Conservation (phyloP, 1,284 basidiomycete species). For the Amylostereum areolatum region DNA sequence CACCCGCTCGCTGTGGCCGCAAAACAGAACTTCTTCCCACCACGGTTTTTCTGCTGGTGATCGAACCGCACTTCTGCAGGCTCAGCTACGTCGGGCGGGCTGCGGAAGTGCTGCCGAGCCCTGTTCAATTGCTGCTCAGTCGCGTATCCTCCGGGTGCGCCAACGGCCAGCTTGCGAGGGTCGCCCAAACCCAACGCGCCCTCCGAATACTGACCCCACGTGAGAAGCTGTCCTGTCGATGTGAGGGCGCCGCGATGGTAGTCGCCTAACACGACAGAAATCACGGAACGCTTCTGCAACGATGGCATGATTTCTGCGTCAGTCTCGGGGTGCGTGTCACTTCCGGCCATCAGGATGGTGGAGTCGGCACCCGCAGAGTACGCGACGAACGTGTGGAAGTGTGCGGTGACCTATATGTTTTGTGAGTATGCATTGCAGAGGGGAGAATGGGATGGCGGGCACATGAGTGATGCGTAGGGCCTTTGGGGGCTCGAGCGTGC, state of each 20-base stretch:
- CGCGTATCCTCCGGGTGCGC: constrained; percentile 56
- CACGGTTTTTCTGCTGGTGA: constrained; percentile 36
- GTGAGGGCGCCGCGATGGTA: constrained; percentile 88
- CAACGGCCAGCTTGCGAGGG: constrained; percentile 43
- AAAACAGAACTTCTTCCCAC: constrained; percentile 64
- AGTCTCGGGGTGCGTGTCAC: constrained; percentile 32
- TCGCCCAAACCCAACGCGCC: constrained; percentile 85
- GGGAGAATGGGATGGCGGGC: constrained; percentile 18
- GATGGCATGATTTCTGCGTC: constrained; percentile 59
- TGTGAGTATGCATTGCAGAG: constrained; percentile 18
- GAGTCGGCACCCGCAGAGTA: constrained; percentile 70
- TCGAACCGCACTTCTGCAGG: constrained; percentile 73
- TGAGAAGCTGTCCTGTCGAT: constrained; percentile 66
- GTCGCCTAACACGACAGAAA: constrained; percentile 84
- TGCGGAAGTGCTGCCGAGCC: constrained; percentile 14
- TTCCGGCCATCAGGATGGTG: constrained; percentile 59
- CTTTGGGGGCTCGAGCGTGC: constrained; percentile 30
- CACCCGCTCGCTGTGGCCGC: constrained; percentile 76
- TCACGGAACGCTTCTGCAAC: constrained; percentile 69
- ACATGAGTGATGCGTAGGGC: constrained; percentile 68
- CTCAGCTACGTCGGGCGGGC: constrained; percentile 42
- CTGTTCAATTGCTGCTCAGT: constrained; percentile 29
- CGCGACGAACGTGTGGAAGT: constrained; percentile 73
- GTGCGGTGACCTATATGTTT: constrained; percentile 68
- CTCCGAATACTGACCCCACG: constrained; percentile 76